phyloP scores from a whole-genome alignment of 129 eudicot species.

The Lonicera japonica region DNA sequence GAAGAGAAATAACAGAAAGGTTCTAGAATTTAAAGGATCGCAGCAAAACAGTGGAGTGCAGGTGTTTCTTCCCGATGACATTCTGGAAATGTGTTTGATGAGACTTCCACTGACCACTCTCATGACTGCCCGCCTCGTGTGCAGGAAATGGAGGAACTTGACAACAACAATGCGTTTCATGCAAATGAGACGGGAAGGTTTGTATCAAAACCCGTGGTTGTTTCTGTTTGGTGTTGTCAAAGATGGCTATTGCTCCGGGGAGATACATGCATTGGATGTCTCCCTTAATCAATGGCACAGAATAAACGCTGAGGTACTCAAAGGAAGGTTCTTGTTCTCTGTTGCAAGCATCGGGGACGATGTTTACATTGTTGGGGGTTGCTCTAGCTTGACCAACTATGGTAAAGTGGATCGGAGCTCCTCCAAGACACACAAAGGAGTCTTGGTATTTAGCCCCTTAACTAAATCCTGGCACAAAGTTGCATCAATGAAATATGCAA shows the following conservation, averaged over 20 bases:
- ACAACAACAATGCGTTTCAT: slow-evolving; percentile 55
- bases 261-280: slow-evolving; percentile 81
- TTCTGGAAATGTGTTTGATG: slow-evolving; percentile 85
- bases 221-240: slow-evolving; percentile 76
- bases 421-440: slow-evolving; percentile 86
- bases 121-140: slow-evolving; percentile 87
- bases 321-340: slow-evolving; percentile 81
- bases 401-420: slow-evolving; percentile 80
- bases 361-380: slow-evolving; percentile 76
- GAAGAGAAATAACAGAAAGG: slow-evolving; percentile 46
- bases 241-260: slow-evolving; percentile 81
- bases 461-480: slow-evolving; percentile 72
- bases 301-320: slow-evolving; percentile 57
- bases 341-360: slow-evolving; percentile 63
- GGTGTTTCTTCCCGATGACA: slow-evolving; percentile 81
- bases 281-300: slow-evolving; percentile 65
- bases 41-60: slow-evolving; percentile 27
- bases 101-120: slow-evolving; percentile 80
- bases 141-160: slow-evolving; percentile 75
- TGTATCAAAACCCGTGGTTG: slow-evolving; percentile 65
- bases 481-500: slow-evolving; percentile 75
- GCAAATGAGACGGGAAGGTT: slow-evolving; percentile 59
- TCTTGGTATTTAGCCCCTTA: slow-evolving; percentile 66
- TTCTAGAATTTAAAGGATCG: slow-evolving; percentile 22
- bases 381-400: slow-evolving; percentile 78